Conservation (phyloP, 2,329 filamentous ascomycete species). For the Fusarium globosum region DNA sequence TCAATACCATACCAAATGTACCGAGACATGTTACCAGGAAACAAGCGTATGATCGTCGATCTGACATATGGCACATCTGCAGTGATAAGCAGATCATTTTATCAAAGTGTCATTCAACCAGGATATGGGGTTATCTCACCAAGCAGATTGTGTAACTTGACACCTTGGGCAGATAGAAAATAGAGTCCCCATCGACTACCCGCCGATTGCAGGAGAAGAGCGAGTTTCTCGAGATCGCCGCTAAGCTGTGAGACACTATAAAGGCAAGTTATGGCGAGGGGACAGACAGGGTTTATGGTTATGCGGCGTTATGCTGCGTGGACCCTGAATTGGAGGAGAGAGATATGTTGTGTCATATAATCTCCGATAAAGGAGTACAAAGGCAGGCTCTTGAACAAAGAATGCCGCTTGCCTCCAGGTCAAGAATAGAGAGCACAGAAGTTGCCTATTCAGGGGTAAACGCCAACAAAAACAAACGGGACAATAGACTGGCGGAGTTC, state of each 20-base stretch:
- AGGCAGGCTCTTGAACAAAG: conserved; percentile 11
- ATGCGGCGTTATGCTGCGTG: conserved; percentile 41
- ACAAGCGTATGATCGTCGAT: neutral
- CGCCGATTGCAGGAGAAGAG: conserved; percentile 59
- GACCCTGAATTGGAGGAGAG: conserved; percentile 55
- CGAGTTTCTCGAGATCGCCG: conserved; percentile 49
- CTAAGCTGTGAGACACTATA: conserved; percentile 54
- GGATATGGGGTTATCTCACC: conserved; percentile 66
- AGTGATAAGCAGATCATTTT: neutral
- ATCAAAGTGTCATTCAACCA: neutral
- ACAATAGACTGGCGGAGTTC: neutral
- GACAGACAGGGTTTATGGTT: conserved; percentile 39
- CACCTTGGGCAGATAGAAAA: conserved; percentile 58
- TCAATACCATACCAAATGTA: neutral
- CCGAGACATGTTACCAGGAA: neutral
- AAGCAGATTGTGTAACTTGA: conserved; percentile 70
- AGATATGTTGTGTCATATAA: conserved; percentile 52
- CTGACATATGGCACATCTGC: neutral
- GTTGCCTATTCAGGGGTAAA: neutral
- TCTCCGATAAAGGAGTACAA: conserved; percentile 46
- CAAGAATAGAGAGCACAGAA: neutral
- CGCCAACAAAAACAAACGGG: neutral
- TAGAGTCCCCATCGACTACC: conserved; percentile 53
- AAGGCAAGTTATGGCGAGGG: conserved; percentile 53
- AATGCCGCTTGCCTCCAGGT: too few species aligned